These are phyloP conservation scores for Magnusiomyces sp. DNA, from an alignment of 1,139 yeast species.

Conservation along the genomic window DNA sequence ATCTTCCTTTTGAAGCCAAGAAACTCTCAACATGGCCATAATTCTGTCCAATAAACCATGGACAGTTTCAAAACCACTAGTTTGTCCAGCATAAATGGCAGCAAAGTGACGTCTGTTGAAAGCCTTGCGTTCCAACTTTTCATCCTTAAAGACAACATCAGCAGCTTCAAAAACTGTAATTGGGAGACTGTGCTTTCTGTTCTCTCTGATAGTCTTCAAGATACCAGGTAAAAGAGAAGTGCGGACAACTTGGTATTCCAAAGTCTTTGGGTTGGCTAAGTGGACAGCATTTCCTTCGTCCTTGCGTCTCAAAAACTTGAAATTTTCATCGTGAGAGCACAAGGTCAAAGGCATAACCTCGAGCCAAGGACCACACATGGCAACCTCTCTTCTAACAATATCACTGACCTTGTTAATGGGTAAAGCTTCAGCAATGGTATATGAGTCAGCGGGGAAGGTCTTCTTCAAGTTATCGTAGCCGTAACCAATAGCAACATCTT, in stretches of 20 bases:
- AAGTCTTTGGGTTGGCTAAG: slow-evolving; percentile 91
- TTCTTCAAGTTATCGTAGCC: slow-evolving; percentile 85
- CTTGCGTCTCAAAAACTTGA: slow-evolving; percentile 63
- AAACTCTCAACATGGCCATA: slow-evolving; percentile 92
- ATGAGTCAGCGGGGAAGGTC: slow-evolving; percentile 72
- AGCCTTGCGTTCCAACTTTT: slow-evolving; percentile 76
- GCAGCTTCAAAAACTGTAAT: slow-evolving; percentile 92
- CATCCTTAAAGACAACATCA: slow-evolving; percentile 85
- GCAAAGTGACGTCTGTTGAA: slow-evolving; percentile 91
- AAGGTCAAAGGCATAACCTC: slow-evolving; percentile 94
- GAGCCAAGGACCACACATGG: slow-evolving; percentile 93
- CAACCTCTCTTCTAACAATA: slow-evolving; percentile 80
- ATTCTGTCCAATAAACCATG: slow-evolving; percentile 93
- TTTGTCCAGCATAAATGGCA: slow-evolving; percentile 89
- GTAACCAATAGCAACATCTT: slow-evolving; percentile 94
- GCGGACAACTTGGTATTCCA: slow-evolving; percentile 96
- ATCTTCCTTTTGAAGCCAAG: slow-evolving; percentile 59
- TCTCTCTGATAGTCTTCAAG: slow-evolving; percentile 90
- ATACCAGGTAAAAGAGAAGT: slow-evolving; percentile 91
- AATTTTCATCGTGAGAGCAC: slow-evolving; percentile 95
- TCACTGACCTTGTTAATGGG: slow-evolving; percentile 89
- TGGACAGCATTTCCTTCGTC: slow-evolving; percentile 83
- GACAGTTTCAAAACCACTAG: slow-evolving; percentile 87
- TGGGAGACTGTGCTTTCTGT: slow-evolving; percentile 91
- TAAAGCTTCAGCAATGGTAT: slow-evolving; percentile 78